phyloP scores from a whole-genome alignment of 2,329 filamentous ascomycete species.

The Pseudocercospora fijiensis region DNA sequence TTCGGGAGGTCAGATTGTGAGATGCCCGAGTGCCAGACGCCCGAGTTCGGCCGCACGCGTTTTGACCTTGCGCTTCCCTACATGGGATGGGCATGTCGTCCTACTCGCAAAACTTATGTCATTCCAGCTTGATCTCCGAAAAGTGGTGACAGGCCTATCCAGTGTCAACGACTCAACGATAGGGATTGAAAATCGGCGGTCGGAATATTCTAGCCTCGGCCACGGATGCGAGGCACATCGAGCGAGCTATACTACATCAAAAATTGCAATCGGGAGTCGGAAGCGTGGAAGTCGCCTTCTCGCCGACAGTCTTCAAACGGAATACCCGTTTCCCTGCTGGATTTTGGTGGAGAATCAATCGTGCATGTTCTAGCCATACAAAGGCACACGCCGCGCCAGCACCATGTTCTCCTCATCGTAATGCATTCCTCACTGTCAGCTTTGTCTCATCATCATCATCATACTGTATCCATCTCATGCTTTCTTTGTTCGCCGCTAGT shows the following conservation, averaged over 20 bases:
- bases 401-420: neutral
- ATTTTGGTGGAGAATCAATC: neutral
- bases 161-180: neutral
- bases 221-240: neutral
- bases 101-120: neutral
- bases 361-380: neutral
- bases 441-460: neutral
- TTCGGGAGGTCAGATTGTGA: neutral
- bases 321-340: neutral
- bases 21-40: neutral
- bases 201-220: neutral
- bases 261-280: constrained; percentile 2
- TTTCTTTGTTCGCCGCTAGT: constrained; percentile 5
- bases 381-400: neutral
- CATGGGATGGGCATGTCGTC: neutral
- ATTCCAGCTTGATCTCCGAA: neutral
- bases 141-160: neutral
- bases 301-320: neutral
- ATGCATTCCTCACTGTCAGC: neutral
- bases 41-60: constrained; percentile 1
- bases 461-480: too few relatives aligned
- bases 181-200: neutral
- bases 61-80: neutral
- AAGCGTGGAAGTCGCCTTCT: neutral
- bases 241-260: too few relatives aligned